Evolutionary conservation across 768 basidiomycete species (phyloP), one percentile per base, ranked within the genome.

Genomic region (Fomitopsis serialis): DNA sequence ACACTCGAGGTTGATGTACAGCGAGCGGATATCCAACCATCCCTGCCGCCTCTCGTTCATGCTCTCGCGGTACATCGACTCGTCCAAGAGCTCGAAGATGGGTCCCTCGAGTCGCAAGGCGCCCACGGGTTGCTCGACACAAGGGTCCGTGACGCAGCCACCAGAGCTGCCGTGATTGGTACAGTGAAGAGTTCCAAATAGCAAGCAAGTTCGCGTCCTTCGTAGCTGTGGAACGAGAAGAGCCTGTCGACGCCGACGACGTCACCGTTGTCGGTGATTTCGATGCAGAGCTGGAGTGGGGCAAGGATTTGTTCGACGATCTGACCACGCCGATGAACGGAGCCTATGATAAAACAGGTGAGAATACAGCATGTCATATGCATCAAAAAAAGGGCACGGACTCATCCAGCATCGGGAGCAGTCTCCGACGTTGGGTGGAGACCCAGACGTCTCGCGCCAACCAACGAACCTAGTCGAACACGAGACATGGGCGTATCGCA

Each of bases 151-250:
- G 73, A 23, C 61, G 73, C 27, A 68, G 69, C 23, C 75, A 70
- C 61, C 10, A 23, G 22, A n/a, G 19, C 19, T 23, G 42, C 22
- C 9, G 19, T 29, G 62, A 82, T 9, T 70, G 72, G 36, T 70
- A 85, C 1, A 83, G 80, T 5, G 65, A 72, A 53, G 65, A 63
- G 29, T 84, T 83, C 55, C 75, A 77, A 52, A 70, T 85, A 42
- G 74, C 71, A 1, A 84, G 77, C 62, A 59, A 61, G 35, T 64
- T 76, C 54, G 85, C 83, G 0, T 80, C 79, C 1, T 85, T 84
- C 58, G 68, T 85, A 42, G 84, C 79, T 1, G 68, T 80, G 2
- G 77, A 80, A n/a, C n/a, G n/a, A n/a, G 52, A n/a, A 60, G 52
- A 2, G 68, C 60, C 8, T 8, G 45, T 52, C 45, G 23, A 46